Evolutionary conservation across 1,284 basidiomycete species (phyloP), one percentile per base, ranked within the genome.

Genomic region (Coniferiporia sulphurascens): DNA sequence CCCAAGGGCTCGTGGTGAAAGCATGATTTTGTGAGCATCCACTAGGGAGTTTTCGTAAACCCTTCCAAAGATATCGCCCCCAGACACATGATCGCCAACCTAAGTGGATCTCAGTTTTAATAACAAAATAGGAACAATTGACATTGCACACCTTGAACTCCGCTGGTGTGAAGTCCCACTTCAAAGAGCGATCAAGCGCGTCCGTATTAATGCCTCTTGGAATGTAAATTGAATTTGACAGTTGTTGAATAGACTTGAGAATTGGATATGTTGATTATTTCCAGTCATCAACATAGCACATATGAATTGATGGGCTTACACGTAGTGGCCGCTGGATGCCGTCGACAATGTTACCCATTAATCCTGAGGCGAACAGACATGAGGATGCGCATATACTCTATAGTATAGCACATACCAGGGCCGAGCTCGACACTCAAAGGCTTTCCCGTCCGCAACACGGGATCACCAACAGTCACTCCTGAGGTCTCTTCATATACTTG

Each of bases 401-500:
- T 50, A 38, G 27, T 17, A 44, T 34, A 48, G 44, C 13, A 63
- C 75, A 60, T 69, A 92, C 95, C 95, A 70, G 96, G 96, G 57
- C 96, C 96, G 51, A 99, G 84, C 73, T 99, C 96, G 62, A 99
- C 97, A 72, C 91, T 94, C 59, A 99, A 84, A 43, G 96, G 96
- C 74, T 99, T 99, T 62, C 96, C 96, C 48, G 96, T 99, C 61
- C 95, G 83, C 70, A 99, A 78, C 13, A 99, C 97, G 58, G 96
- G 96, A 78, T 99, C 96, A 48, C 96, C 96, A 60, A 99, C 95
- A 15, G 94, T 97, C 55, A 99, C 93, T 66, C 95, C 95, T 54
- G 95, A 95, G 3, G 95, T 98, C 79, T 98, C 95, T 73, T 98
- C 97, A 72, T 99, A 99, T n/a, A 99, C 97, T 76, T 99, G 97